Conservation (phyloP, 2,329 filamentous ascomycete species). For the Penicillium sp. region DNA sequence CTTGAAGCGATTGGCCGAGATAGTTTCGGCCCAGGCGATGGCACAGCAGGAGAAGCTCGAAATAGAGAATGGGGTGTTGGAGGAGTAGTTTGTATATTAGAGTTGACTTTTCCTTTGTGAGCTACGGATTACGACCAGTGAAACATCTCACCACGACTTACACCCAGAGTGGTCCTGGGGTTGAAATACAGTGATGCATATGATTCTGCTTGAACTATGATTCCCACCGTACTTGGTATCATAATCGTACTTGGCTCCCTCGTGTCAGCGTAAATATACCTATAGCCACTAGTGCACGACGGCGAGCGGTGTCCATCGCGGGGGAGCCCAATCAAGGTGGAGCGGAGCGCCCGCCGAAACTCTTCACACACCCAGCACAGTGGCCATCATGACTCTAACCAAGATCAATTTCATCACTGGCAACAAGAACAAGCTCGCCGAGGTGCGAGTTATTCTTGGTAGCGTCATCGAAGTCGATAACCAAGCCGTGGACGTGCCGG, state of each 20-base stretch:
- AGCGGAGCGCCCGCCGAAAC: background rate
- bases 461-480: constrained; percentile 72
- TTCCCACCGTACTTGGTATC: no score
- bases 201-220: constrained; percentile 15
- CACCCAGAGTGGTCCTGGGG: constrained; percentile 19
- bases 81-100: constrained; percentile 36
- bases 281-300: background rate
- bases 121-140: constrained; percentile 32
- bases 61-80: constrained; percentile 33
- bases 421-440: constrained; percentile 90
- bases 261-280: constrained; percentile 65
- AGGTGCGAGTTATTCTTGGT: constrained; percentile 86
- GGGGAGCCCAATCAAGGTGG: constrained; percentile 5
- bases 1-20: constrained; percentile 94
- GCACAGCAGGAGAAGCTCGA: constrained; percentile 90
- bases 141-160: constrained; percentile 24
- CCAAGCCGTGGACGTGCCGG: constrained; percentile 77
- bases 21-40: constrained; percentile 94
- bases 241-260: no score
- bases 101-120: constrained; percentile 25
- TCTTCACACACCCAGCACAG: background rate
- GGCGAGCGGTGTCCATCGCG: constrained; percentile 7
- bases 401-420: constrained; percentile 91
- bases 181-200: constrained; percentile 31
- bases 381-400: constrained; percentile 52